A percentile compares a stretch with the other conserved stretches of the same genome.
Conservation (phyloP, 441 rosid species). For the Pelargonium fulgidum region DNA sequence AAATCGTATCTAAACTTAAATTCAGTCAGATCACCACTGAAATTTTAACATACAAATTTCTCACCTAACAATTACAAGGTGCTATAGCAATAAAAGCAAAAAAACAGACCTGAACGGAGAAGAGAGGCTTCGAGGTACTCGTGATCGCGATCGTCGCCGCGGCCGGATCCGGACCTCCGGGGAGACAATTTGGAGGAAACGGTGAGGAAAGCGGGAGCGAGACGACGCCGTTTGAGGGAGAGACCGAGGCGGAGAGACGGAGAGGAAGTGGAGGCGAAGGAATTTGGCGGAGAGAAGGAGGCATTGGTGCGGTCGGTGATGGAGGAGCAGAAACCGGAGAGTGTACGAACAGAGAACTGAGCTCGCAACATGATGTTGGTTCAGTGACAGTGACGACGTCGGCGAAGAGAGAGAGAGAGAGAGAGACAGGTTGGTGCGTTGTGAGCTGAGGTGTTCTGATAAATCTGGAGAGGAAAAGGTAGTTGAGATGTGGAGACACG, state of each 20-base stretch:
- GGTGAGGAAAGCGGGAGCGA: conserved; percentile 19
- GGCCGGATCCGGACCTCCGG: conserved; percentile 36
- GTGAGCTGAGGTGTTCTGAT: too few species aligned
- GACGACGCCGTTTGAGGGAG: conserved; percentile 23
- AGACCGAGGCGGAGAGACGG: conserved; percentile 31
- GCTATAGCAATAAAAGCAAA: background rate
- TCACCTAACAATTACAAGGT: background rate
- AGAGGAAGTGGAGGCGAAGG: conserved; percentile 21
- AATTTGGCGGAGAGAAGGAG: conserved; percentile 18
- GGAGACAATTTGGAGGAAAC: conserved; percentile 37
- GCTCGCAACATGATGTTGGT: conserved; percentile 28
- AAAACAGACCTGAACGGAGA: conserved; percentile 54
- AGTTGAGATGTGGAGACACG: too few species aligned
- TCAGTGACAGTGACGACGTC: background rate
- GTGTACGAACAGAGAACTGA: conserved; percentile 24
- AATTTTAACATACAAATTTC: background rate
- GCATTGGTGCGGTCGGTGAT: conserved; percentile 18
- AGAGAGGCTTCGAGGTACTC: conserved; percentile 69
- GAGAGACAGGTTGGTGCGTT: background rate
- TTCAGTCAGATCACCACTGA: background rate
- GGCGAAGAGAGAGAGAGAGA: background rate
- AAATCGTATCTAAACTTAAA: background rate
- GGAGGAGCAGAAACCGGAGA: conserved; percentile 12
- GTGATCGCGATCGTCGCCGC: conserved; percentile 33
- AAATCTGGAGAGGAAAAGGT: too few species aligned